Evolutionary conservation across 2,329 filamentous ascomycete species (phyloP), one percentile per base, ranked within the genome.

Genomic region (Pseudogymnoascus sp.): DNA sequence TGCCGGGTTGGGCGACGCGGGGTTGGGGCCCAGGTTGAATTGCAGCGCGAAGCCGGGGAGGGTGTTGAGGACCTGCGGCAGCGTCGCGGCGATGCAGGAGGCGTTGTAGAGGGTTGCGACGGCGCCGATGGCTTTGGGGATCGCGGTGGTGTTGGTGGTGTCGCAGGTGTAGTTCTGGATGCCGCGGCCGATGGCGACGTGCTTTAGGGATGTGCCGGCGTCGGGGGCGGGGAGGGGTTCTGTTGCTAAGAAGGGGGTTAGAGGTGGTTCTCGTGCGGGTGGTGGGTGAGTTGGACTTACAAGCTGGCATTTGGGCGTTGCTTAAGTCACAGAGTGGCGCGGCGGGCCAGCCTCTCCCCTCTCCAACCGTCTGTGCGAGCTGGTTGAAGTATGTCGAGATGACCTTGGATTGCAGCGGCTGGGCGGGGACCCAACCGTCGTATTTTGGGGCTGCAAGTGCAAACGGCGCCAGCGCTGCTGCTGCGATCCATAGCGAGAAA

Each of bases 161-260:
- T 83, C 79, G 80, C 93, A 97, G 61, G 91, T 96, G 80, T 97
- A 97, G 82, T 97, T 97, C 78, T 97, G 87, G 6, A 90, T 95
- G 65, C 93, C 93, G 50, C 91, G 87, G 70, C 93, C 93, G 66
- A 97, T 80, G 72, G 89, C 90, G 62, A 97, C 88, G 76, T 96
- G 90, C 72, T 85, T 82, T 61, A 96, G 80, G 3, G 73, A 78
- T 31, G 90, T 79, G 63, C 87, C 89, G 6, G 78, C 68, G 0
- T 84, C 77, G 13, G 86, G 85, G 6, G 79, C 67, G 13, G 88
- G 86, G 6, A 96, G 81, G 14, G 83, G 77, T 6, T 79, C 79
- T 53, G 85, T 79, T 67, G 80, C 84, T 80, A 74, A 67, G 65
- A 56, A 31, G 72, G 72, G 14, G 68, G 71, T 65, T 59, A 66